Evolutionary conservation across 768 basidiomycete genomes (phyloP).

Genomic region (Stropharia rugosoannulata): DNA sequence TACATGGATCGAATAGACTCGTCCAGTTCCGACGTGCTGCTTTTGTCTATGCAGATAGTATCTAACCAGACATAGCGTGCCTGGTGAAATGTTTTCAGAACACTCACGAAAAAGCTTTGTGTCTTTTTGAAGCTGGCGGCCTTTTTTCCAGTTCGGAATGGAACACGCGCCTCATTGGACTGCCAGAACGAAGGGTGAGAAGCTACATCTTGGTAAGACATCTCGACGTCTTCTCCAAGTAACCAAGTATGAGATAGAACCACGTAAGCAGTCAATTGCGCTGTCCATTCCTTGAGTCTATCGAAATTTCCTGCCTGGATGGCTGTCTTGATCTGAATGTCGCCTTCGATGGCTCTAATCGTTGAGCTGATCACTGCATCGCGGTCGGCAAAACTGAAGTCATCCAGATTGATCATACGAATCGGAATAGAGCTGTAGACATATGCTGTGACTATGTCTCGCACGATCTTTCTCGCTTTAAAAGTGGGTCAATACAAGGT

Average conservation of each 20-base stretch:
- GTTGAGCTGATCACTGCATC: background rate
- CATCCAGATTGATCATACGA: background rate
- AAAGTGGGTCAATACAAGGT: background rate
- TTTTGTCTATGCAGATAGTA: slow-evolving; percentile 9
- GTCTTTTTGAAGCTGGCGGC: background rate
- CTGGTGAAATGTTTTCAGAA: background rate
- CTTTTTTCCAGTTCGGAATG: background rate
- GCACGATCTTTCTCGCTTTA: background rate
- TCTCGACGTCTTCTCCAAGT: background rate
- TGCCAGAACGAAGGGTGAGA: no score
- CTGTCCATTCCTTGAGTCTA: background rate
- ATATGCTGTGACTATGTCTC: background rate
- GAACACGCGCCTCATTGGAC: background rate
- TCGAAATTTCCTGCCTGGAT: background rate
- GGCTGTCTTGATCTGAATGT: background rate
- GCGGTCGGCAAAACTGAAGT: background rate
- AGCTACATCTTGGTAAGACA: no score
- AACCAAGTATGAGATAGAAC: slow-evolving; percentile 1
- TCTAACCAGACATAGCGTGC: slow-evolving; percentile 6
- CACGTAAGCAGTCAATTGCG: background rate
- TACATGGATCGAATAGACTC: slow-evolving; percentile 13
- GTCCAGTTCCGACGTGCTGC: slow-evolving; percentile 11
- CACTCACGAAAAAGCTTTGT: background rate
- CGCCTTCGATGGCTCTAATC: background rate
- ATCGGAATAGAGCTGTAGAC: background rate